Base-by-base conservation (phyloP, 768 basidiomycete genomes). In the Suillus spraguei region DNA sequence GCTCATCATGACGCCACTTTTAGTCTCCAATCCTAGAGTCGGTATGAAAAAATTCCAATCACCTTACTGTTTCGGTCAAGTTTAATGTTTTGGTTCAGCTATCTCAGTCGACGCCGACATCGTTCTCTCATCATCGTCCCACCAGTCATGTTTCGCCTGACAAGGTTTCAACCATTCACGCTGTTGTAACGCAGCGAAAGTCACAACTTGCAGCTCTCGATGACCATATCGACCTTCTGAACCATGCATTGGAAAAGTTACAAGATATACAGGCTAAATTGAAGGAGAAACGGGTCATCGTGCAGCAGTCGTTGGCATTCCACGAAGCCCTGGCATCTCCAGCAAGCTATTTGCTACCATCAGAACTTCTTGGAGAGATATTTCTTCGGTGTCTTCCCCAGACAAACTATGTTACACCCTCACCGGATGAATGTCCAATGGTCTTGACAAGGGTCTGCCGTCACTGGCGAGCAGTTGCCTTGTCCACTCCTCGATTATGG, bases 401-500 rank as follows among this genome's bases (percentile, higher is more conserved):
- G 13, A 66, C 66, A 14, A 65, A 65, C 2, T 78, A 75, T 41
- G 60, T 68, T 39, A 66, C 67, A 7, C 75, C 75, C 53, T 63
- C 56, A 7, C 60, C 63, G 33, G 39, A 46, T 32, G 68, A 68
- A 32, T 49, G 67, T 36, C 75, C 74, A 28, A 59, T 76, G 63
- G 63, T 76, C 39, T 64, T 76, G 50, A 67, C 67, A 33, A 67
- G 50, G 13, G 71, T 76, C 28, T 76, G 74, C 54, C 69, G 65
- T 55, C 67, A 62, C n/a, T 76, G 75, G 75, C 74, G 72, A 36
- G 66, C 62, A 20, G 71, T 77, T 11, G 69, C 73, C 14, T 33
- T 74, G 16, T 67, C 74, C 14, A 74, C 77, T 13, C 75, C 76
- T 22, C 64, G 61, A 36, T 71, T 78, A 32, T 76, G 75, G 75